A percentile compares a stretch with the other conserved stretches of the same genome.
Conservation (phyloP, 1,284 basidiomycete genomes). For the Coriolopsis trogii region DNA sequence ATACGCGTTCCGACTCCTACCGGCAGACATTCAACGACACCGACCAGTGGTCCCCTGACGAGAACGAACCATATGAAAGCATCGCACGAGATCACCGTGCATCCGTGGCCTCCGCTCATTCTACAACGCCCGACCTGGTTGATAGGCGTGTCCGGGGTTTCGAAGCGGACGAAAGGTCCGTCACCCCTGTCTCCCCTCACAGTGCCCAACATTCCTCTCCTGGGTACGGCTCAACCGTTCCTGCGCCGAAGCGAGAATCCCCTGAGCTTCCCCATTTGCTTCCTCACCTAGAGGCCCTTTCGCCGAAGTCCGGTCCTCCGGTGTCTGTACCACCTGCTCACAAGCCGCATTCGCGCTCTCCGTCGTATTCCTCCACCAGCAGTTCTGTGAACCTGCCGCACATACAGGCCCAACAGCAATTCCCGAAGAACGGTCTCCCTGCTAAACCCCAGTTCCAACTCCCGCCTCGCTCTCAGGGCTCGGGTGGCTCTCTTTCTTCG, state of each 20-base stretch:
- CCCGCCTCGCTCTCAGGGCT: too few relatives aligned
- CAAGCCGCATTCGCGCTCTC: slow-evolving; percentile 13
- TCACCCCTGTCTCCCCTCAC: slow-evolving; percentile 19
- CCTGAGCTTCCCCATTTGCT: slow-evolving; percentile 20
- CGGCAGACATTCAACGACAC: slow-evolving; percentile 29
- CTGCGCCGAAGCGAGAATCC: slow-evolving; percentile 18
- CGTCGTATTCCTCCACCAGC: slow-evolving; percentile 14
- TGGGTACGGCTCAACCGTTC: background rate
- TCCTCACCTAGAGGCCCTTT: slow-evolving; percentile 14
- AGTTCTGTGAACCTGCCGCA: slow-evolving; percentile 8
- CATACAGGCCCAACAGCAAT: background rate
- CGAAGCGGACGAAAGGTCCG: slow-evolving; percentile 20
- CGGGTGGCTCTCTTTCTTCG: too few relatives aligned
- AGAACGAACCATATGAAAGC: slow-evolving; percentile 19
- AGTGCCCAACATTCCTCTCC: slow-evolving; percentile 13
- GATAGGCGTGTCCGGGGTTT: slow-evolving; percentile 4
- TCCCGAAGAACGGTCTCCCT: slow-evolving; percentile 6
- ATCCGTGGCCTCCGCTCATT: background rate
- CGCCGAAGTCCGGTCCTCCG: slow-evolving; percentile 7
- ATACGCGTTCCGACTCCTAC: slow-evolving; percentile 30
- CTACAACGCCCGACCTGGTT: slow-evolving; percentile 12
- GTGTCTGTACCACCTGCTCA: slow-evolving; percentile 9
- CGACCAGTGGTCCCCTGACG: slow-evolving; percentile 22
- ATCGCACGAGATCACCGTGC: slow-evolving; percentile 5
- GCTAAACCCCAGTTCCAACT: slow-evolving; percentile 7